Evolutionary conservation across 2,329 filamentous ascomycete species (phyloP), one percentile per base, ranked within the genome.

Genomic region (Colletotrichum sp.): DNA sequence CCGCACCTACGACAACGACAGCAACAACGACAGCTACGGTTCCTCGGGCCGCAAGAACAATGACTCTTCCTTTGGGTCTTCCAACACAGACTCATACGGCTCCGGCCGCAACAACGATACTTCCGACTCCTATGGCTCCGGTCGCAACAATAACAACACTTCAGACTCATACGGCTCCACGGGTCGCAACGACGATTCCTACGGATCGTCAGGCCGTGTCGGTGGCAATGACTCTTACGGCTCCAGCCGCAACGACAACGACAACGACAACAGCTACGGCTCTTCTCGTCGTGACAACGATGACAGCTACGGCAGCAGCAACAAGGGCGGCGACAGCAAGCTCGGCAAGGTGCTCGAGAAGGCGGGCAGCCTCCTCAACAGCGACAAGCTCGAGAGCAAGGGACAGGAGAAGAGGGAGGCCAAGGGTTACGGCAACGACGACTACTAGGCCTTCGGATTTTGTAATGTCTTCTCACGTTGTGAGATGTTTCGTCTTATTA

Each of bases 291-390:
- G 71, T 30, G 85, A 88, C 79, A 88, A 85, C 16, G 83, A 7
- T 34, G 26, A 67, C 55, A 32, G 74, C 61, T 60, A 63, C 63
- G 72, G 73, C 75, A 63, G 79, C 59, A 34, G 30, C 59, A 59
- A 59, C 55, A 26, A 24, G 55, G 66, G 78, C 73, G 78, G 78
- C 48, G 70, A 90, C 80, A 90, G 88, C 67, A 87, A 86, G 18
- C 69, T 90, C 26, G 91, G 91, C 63, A 92, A 90, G 83, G 72
- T 92, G 28, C 84, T 92, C 82, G 90, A 93, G 84, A 92, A 91
- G 86, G 88, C 87, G 7, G 90, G 90, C 10, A 81, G 83, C 15
- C 79, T 89, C 66, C 78, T 93, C 77, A 82, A 87, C 70, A 90
- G 86, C 78, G 84, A 87, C 18, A 84, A 82, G 59, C 72, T 92